Percentiles rank a stretch among this genome's conserved stretches.
Conservation (phyloP, 2,329 filamentous ascomycete species). For the Talaromyces sp. region DNA sequence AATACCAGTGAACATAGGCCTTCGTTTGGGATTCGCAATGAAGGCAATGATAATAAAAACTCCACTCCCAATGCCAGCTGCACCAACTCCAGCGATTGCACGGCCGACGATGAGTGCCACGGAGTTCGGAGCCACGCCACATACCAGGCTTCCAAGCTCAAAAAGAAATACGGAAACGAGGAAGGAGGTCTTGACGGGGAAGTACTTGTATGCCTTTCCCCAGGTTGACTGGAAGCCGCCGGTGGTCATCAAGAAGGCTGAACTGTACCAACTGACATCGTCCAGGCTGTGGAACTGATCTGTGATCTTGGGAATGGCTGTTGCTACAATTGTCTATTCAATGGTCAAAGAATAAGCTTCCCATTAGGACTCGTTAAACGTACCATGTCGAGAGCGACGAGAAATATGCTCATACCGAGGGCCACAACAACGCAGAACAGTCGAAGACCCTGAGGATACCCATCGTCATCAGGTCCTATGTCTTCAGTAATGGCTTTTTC, state of each 20-base stretch:
- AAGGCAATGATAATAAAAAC: conserved; percentile 24
- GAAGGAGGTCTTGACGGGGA: conserved; percentile 43
- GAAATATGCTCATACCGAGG: conserved; percentile 38
- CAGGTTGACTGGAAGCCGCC: conserved; percentile 33
- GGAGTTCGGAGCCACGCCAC: conserved; percentile 32
- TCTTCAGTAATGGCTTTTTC: not conserved
- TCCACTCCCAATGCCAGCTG: conserved; percentile 26
- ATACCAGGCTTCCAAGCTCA: conserved; percentile 45
- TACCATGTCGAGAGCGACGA: conserved; percentile 33
- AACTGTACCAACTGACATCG: conserved; percentile 38
- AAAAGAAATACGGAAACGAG: conserved; percentile 41
- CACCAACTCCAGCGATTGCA: conserved; percentile 31
- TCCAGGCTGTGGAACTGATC: conserved; percentile 35
- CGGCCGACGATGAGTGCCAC: conserved; percentile 31
- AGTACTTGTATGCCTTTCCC: conserved; percentile 48
- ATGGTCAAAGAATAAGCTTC: not conserved
- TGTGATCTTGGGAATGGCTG: conserved; percentile 25
- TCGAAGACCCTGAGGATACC: not conserved
- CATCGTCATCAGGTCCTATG: not conserved
- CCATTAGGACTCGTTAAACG: not conserved
- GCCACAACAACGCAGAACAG: conserved; percentile 29
- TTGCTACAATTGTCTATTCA: conserved; percentile 22
- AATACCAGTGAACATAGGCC: conserved; percentile 12
- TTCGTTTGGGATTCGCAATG: conserved; percentile 23
- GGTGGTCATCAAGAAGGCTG: conserved; percentile 44